A percentile compares a stretch with the other conserved stretches of the same genome.
Conservation (phyloP, 352 stramenopile genomes). For the Phytophthora uliginosa region DNA sequence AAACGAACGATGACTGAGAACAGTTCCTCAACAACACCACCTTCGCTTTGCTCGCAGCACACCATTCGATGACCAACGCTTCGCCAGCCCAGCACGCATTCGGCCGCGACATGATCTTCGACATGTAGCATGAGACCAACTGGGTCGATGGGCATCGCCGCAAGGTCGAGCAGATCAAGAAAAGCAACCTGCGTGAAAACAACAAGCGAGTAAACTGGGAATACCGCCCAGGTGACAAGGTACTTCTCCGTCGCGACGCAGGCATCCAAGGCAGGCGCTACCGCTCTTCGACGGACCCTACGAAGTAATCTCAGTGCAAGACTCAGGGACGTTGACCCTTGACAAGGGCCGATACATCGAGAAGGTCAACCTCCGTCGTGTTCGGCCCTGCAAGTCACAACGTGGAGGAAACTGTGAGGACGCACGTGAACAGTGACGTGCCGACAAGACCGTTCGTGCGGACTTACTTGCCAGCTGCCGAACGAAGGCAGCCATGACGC, state of each 20-base stretch:
- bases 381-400: no score
- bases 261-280: neutral
- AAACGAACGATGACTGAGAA: neutral
- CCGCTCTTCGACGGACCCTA: neutral
- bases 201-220: no score
- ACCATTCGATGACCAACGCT: neutral
- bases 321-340: neutral
- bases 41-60: neutral
- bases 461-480: no score
- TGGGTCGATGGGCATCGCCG: no score
- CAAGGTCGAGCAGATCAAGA: no score
- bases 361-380: neutral
- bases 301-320: neutral
- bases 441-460: no score
- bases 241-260: no score
- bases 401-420: no score
- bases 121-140: neutral
- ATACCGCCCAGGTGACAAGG: no score
- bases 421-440: no score
- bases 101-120: neutral
- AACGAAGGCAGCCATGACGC: no score
- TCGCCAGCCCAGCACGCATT: constrained; percentile 5
- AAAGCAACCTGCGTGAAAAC: no score
- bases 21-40: constrained; percentile 11
- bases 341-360: neutral